A percentile compares a stretch with the other conserved stretches of the same genome.
Conservation (phyloP, 2,329 filamentous ascomycete species). For the Rutstroemia sp. region DNA sequence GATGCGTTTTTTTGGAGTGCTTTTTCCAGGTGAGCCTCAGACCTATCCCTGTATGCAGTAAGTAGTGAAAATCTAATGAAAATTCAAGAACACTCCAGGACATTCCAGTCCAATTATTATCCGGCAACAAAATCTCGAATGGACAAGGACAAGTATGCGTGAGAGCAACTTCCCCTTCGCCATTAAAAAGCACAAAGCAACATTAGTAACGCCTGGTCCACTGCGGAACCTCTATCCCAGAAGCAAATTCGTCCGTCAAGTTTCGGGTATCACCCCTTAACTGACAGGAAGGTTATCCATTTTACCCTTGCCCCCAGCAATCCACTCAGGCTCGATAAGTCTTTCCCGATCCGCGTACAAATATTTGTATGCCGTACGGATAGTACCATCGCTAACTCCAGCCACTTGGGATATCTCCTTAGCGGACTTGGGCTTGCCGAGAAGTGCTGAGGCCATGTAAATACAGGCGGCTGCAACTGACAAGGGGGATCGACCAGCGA, state of each 20-base stretch:
- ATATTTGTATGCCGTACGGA: constrained; percentile 90
- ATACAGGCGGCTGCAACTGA: constrained; percentile 94
- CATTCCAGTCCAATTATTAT: constrained; percentile 11
- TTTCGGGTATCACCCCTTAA: constrained; percentile 26
- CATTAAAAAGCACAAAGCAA: constrained; percentile 12
- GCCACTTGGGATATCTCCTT: constrained; percentile 80
- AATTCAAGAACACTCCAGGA: neutral
- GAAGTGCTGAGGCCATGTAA: constrained; percentile 86
- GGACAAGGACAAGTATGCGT: constrained; percentile 8
- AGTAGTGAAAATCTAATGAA: constrained; percentile 6
- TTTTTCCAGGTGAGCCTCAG: constrained; percentile 3
- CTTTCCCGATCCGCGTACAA: constrained; percentile 68
- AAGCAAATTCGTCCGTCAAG: neutral
- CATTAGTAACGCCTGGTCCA: neutral
- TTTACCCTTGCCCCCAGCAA: constrained; percentile 62
- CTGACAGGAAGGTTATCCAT: constrained; percentile 58
- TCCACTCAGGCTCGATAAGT: constrained; percentile 69
- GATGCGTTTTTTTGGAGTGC: neutral
- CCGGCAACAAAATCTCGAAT: constrained; percentile 16
- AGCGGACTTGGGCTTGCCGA: constrained; percentile 70
- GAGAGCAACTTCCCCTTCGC: constrained; percentile 12
- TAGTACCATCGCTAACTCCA: constrained; percentile 92
- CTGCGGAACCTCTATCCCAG: neutral
- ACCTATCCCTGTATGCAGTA: constrained; percentile 5
- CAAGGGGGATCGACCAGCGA: constrained; percentile 83